phyloP scores from a whole-genome alignment of 352 stramenopile genomes.

The Phytophthora colocasiae region DNA sequence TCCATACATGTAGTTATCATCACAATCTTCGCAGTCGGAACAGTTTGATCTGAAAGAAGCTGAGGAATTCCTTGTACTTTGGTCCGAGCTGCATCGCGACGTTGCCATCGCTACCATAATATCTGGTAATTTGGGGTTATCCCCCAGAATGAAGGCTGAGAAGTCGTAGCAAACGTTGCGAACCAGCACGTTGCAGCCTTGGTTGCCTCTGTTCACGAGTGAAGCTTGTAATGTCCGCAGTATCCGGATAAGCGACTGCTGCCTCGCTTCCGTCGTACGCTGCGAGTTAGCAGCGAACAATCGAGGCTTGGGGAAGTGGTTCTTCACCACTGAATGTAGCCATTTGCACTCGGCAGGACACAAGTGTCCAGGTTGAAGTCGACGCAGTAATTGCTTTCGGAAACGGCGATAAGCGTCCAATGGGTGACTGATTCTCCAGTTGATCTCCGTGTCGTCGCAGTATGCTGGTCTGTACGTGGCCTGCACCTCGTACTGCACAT shows the following conservation, averaged over 20 bases:
- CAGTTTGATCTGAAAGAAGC: conserved; percentile 21
- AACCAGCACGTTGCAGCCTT: conserved; percentile 40
- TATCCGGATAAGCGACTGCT: conserved; percentile 35
- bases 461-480: conserved; percentile 31
- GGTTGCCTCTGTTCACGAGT: conserved; percentile 44
- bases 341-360: conserved; percentile 46
- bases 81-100: conserved; percentile 25
- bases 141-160: conserved; percentile 33
- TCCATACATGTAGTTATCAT: conserved; percentile 4
- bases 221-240: conserved; percentile 36
- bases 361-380: conserved; percentile 31
- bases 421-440: conserved; percentile 33
- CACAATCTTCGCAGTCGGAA: conserved; percentile 22
- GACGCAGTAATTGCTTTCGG: conserved; percentile 39
- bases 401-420: conserved; percentile 59
- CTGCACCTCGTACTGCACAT: conserved; percentile 37
- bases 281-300: conserved; percentile 32
- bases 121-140: conserved; percentile 31
- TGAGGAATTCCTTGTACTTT: conserved; percentile 29
- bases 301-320: conserved; percentile 43
- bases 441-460: conserved; percentile 22
- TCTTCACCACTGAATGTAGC: conserved; percentile 45
- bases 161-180: conserved; percentile 37
- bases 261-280: conserved; percentile 26
- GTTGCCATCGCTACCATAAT: conserved; percentile 17